A percentile compares a stretch with the other conserved stretches of the same genome.
Evolutionary conservation across 805 yeast species (phyloP).

Genomic region (Isabelozyma gotoi): DNA sequence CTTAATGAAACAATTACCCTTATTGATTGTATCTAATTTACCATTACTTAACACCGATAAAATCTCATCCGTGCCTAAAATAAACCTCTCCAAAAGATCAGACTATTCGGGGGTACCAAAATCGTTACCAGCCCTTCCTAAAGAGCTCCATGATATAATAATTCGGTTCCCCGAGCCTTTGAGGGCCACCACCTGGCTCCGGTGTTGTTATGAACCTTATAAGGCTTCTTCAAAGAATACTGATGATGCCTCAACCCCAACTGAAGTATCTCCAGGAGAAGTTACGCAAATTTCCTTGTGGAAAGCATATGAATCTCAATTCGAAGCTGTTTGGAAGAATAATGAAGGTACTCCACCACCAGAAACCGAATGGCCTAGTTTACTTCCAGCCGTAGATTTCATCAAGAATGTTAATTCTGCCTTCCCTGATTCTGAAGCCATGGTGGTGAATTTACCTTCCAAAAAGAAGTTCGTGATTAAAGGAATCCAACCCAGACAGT

Average conservation of each 20-base stretch:
- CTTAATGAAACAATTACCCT: constrained; percentile 60
- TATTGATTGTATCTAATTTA: constrained; percentile 42
- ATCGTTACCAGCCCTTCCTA: constrained; percentile 60
- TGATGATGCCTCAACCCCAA: constrained; percentile 6
- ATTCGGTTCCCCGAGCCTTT: constrained; percentile 75
- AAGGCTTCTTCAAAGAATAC: constrained; percentile 7
- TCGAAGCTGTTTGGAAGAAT: constrained; percentile 59
- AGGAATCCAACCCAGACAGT: constrained; percentile 86
- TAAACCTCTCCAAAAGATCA: constrained; percentile 52
- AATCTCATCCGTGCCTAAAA: constrained; percentile 18
- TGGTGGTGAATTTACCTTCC: constrained; percentile 73
- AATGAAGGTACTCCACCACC: constrained; percentile 31
- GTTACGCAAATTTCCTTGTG: constrained; percentile 94
- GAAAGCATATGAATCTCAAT: constrained; percentile 91
- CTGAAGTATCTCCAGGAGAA: constrained; percentile 53
- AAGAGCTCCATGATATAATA: constrained; percentile 57
- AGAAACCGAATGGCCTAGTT: constrained; percentile 28
- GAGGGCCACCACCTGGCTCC: constrained; percentile 92
- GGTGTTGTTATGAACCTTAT: constrained; percentile 82
- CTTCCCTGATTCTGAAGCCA: constrained; percentile 85
- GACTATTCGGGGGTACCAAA: constrained; percentile 51
- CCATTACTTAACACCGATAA: constrained; percentile 33
- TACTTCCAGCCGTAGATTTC: constrained; percentile 94
- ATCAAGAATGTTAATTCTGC: constrained; percentile 91
- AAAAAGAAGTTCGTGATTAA: constrained; percentile 84